Conservation (phyloP, 2,329 filamentous ascomycete species). For the Cytospora schulzeri region DNA sequence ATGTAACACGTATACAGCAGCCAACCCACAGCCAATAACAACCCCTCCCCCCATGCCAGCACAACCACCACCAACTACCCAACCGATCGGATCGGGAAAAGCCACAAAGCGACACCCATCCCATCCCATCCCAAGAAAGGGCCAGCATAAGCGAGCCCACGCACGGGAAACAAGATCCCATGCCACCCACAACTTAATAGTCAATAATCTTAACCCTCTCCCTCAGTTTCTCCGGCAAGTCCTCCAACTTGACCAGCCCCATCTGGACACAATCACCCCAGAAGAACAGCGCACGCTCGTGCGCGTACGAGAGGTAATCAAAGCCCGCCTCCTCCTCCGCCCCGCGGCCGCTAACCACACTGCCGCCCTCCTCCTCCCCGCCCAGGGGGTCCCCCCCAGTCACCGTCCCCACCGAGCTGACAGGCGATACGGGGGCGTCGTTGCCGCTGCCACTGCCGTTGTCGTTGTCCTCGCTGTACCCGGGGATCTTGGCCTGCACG, state of each 20-base stretch:
- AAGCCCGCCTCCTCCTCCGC: slow-evolving; percentile 74
- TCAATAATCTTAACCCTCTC: slow-evolving; percentile 69
- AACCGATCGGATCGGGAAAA: background rate
- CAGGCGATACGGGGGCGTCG: slow-evolving; percentile 24
- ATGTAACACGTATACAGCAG: too few relatives aligned
- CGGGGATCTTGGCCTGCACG: slow-evolving; percentile 86
- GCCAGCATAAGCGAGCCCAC: background rate
- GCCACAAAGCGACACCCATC: background rate
- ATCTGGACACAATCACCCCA: slow-evolving; percentile 85
- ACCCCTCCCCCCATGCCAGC: too few relatives aligned
- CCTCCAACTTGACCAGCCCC: slow-evolving; percentile 73
- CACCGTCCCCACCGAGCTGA: slow-evolving; percentile 31
- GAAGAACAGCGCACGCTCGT: slow-evolving; percentile 89
- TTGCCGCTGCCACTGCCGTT: slow-evolving; percentile 33
- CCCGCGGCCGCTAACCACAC: slow-evolving; percentile 37
- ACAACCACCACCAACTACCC: too few relatives aligned
- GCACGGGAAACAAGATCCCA: background rate
- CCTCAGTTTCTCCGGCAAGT: slow-evolving; percentile 71
- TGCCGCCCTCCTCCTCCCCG: slow-evolving; percentile 31
- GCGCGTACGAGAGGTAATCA: slow-evolving; percentile 89
- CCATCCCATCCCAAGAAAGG: background rate
- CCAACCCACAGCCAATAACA: too few relatives aligned
- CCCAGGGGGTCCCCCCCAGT: slow-evolving; percentile 30
- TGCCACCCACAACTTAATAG: slow-evolving; percentile 46
- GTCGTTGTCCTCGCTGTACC: slow-evolving; percentile 49